Evolutionary conservation across 163 green algal species (phyloP), one percentile per base, ranked within the genome.

Genomic region (Scenedesmus sp.): DNA sequence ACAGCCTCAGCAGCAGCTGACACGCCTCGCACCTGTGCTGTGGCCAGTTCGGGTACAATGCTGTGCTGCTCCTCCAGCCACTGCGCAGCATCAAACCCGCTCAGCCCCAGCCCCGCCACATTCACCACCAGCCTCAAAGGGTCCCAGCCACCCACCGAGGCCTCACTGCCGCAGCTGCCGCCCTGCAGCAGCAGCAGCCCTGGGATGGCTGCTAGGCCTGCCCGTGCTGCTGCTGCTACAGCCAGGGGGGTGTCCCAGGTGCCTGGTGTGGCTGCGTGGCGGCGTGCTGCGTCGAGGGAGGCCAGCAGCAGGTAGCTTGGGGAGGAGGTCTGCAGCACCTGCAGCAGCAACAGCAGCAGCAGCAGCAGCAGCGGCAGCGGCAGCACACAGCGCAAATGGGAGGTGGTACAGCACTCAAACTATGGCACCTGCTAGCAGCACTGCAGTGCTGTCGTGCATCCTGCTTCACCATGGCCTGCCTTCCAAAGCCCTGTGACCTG

Each of bases 291-390:
- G 88, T 99, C 98, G 73, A 99, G 92, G 0, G 97, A 99, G 1
- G 96, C 94, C 94, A 99, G 94, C 20, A 99, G 94, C 26, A 99
- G 79, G 93, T 99, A 99, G 92, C 95, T 98, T 8, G 98, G 98
- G 81, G 95, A 98, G 20, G 98, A 99, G 23, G 96, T 97, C 95
- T 99, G 97, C 74, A 93, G 90, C 46, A 91, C 88, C 90, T 93
- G 90, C 13, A n/a, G 67, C 67, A 46, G 34, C 74, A 83, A n/a
- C 74, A 83, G 23, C 26, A 56, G 74, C 26, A 55, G 16, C 12
- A 6, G 2, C n/a, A 3, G 26, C 15, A 2, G 7, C n/a, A 2
- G 18, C n/a, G 55, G 81, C 54, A 62, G 55, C 10, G 5, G 13
- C 52, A 13, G 16, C 26, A 8, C 15, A 74, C 73, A n/a, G 52